A percentile compares a stretch with the other conserved stretches of the same genome.
Evolutionary conservation across 176 grass and related monocot species (phyloP).

Genomic region (Aechmea fasciata): DNA sequence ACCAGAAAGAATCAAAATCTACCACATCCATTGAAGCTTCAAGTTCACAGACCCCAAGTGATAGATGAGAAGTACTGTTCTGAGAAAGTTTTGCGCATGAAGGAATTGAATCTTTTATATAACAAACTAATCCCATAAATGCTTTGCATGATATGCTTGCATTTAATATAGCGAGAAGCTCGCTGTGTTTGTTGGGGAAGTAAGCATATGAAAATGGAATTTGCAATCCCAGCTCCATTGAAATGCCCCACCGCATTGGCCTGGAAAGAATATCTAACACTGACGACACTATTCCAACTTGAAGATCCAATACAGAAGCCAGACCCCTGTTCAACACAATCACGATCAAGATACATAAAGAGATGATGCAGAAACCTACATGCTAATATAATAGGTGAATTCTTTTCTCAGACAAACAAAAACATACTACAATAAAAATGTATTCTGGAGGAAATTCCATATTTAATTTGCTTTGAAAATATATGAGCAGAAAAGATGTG

Average conservation of each 20-base stretch:
- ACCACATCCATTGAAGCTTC: conserved; percentile 23
- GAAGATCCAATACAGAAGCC: conserved; percentile 47
- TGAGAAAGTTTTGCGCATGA: conserved; percentile 9
- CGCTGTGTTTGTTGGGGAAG: conserved; percentile 49
- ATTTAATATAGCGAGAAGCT: conserved; percentile 52
- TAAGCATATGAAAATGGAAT: conserved; percentile 53
- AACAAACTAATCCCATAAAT: conserved; percentile 61
- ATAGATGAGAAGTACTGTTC: conserved; percentile 8
- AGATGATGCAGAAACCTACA: too few relatives aligned
- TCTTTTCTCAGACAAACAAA: neutral
- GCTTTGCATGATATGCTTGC: conserved; percentile 53
- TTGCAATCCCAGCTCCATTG: conserved; percentile 46
- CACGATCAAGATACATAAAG: too few relatives aligned
- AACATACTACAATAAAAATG: neutral
- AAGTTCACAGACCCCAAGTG: conserved; percentile 12
- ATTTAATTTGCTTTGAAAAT: neutral
- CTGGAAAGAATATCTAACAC: conserved; percentile 66
- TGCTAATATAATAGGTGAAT: too few relatives aligned
- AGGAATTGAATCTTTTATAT: conserved; percentile 29
- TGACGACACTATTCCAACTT: conserved; percentile 45
- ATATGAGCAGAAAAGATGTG: too few relatives aligned
- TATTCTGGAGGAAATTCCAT: neutral
- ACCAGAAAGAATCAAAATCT: conserved; percentile 64
- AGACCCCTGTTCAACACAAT: conserved; percentile 40
- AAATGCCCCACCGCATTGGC: conserved; percentile 67